A percentile compares a stretch with the other conserved stretches of the same genome.
phyloP scores from a whole-genome alignment of 768 basidiomycete genomes.

The Phylloporus sp. region DNA sequence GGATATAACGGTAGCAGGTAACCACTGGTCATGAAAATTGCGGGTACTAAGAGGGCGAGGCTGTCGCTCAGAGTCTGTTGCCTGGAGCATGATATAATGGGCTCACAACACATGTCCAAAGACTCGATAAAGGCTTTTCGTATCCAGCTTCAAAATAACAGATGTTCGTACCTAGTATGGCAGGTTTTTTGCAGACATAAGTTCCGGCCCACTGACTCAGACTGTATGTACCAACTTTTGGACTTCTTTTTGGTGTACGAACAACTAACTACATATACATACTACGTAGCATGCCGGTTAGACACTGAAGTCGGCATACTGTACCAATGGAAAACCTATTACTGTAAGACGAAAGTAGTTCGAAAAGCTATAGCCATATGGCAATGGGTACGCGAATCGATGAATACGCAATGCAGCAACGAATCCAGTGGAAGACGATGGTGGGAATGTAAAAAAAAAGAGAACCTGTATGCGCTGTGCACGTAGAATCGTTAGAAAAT shows the following conservation, averaged over 20 bases:
- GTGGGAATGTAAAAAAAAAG: not conserved
- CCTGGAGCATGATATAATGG: no score
- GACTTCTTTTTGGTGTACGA: not conserved
- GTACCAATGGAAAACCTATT: conserved; percentile 17
- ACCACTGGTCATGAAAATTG: no score
- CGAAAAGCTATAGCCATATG: conserved; percentile 2
- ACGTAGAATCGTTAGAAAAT: not conserved
- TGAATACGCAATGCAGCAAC: conserved; percentile 10
- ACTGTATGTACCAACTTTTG: no score
- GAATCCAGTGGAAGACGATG: conserved; percentile 2
- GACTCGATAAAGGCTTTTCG: no score
- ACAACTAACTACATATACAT: not conserved
- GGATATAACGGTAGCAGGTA: no score
- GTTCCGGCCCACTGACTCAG: no score
- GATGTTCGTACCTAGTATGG: no score
- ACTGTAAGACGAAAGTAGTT: conserved; percentile 15
- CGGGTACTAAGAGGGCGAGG: no score
- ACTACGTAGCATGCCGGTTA: not conserved
- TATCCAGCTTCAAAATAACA: no score
- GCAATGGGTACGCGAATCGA: conserved; percentile 6
- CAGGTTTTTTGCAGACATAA: no score
- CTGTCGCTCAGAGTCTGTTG: no score
- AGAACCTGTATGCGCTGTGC: conserved; percentile 1
- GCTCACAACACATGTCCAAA: no score
- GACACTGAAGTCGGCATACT: not conserved